Evolutionary conservation across 2,329 filamentous ascomycete genomes (phyloP), one percentile per base, ranked within the genome.

Genomic region (Thelonectria blattea): DNA sequence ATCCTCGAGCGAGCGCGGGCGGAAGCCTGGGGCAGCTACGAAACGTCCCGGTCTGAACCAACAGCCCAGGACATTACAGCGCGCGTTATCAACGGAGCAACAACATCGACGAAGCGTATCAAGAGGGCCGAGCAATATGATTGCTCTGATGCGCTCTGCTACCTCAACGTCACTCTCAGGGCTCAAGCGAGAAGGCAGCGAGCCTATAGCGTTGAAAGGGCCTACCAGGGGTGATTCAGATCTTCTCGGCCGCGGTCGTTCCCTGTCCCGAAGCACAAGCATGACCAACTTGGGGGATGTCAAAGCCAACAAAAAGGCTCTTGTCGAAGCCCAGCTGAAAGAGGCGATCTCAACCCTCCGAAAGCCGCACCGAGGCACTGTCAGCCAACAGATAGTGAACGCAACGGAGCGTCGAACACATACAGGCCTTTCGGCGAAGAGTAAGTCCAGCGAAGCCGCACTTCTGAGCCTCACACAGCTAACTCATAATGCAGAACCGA

Each of bases 311-410:
- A 90, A 86, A 73, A 89, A 89, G 71, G 88, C 87, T 3, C 76
- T 84, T 20, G 82, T 92, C 2, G 87, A 92, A 49, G 85, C 88
- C 27, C 88, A 93, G 69, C 76, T 94, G 34, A 85, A 87, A 65
- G 85, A 91, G 60, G 91, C 91, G 9, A 93, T 95, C 51, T 85
- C 85, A 6, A 84, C 88, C 10, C 74, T 94, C 43, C 88, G 90
- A 72, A 92, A 88, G 74, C 91, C 91, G 1, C 93, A 94, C 69
- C 85, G 91, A 47, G 83, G 86, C 20, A 80, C 90, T 42, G 89
- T 88, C 12, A 87, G 87, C 32, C 88, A 87, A 68, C 83, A 86
- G 39, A 81, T 91, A 58, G 86, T 84, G 3, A 89, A 91, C 65
- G 88, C 86, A 24, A 83, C 86, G 5, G 89, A 92, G 72, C 84